Evolutionary conservation across 768 basidiomycete species (phyloP), one percentile per base, ranked within the genome.

Genomic region (Phanerochaete carnosa): DNA sequence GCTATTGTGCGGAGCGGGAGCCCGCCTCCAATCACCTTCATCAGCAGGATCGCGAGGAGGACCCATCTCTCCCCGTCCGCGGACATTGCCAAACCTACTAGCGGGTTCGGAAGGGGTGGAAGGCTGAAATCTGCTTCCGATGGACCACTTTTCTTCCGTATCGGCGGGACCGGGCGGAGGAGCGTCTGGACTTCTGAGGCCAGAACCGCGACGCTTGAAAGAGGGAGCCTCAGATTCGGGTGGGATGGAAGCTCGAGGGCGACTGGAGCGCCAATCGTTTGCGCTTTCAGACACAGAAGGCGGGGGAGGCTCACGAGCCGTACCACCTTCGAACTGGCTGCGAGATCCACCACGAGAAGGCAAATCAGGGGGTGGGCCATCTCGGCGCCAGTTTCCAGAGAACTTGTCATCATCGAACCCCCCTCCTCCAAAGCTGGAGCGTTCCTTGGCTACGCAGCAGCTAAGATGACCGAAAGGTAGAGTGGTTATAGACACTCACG

Each of bases 361-460:
- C 1, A 80, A 66, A 57, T 89, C 87, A 23, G 92, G 89, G 25
- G 94, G 82, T 51, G 95, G 95, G 0, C 90, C 93, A 16, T 93
- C 88, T 59, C 95, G 85, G 58, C 95, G 80, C 95, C 95, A 97
- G 47, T 84, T 86, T 22, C 79, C 85, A 52, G 91, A 85, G 64
- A 94, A 94, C 72, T 95, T 95, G 16, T 87, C 89, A 8, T 94
- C 93, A 49, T 86, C 87, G 33, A 76, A 72, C 28, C 68, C 66
- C 50, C 73, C 75, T 13, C 77, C 83, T 12, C 61, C 79, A n/a
- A 85, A 84, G 47, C 82, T 82, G 46, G 77, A 49, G 30, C 86
- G 84, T 69, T 93, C 92, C 72, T 94, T 95, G 50, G 91, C 94
- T 95, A 66, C 55, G 13, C 49, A 37, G 28, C 33, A 25, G 19